Base-by-base conservation (phyloP, 768 basidiomycete genomes). In the Leccinum disarticulatum region DNA sequence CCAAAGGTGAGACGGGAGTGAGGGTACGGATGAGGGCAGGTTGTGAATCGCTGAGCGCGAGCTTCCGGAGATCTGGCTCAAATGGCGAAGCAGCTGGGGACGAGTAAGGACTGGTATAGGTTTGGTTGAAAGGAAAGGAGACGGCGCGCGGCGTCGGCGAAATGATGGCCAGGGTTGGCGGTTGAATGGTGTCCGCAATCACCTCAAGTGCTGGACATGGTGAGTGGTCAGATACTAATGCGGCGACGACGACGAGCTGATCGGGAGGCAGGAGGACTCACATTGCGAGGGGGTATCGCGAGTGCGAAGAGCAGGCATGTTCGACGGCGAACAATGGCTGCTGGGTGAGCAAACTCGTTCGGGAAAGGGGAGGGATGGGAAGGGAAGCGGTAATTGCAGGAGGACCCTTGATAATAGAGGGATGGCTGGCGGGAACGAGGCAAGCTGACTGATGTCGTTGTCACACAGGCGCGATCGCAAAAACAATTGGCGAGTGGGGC, bases 271-370 rank as follows among this genome's bases (percentile, higher is more conserved):
- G 46, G 38, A 25, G 49, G 43, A 73, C 79, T 77, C 56, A 80
- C 80, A 73, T 70, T 77, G 78, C 71, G 81, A 74, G 64, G 79
- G 82, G 80, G 81, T 86, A 80, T 89, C 87, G 80, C 87, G 87
- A 73, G 88, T 90, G 78, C 88, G 88, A 70, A 85, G 79, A 54
- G 87, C 87, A 74, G 88, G 88, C 88, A 90, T 90, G 78, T 74
- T 69, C 69, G 70, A 65, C 60, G 65, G 31, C 33, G 69, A 71
- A 75, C 69, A 76, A 72, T 66, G 63, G 62, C 72, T 68, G 72
- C 72, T 54, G 53, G 69, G 66, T 60, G 73, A 67, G 70, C 73
- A 66, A 62, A 65, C 73, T 73, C 74, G 74, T 74, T 71, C 67
- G 68, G 64, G 69, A 64, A 70, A 61, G 68, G 74, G 67, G 70